Percentiles rank a stretch among this genome's conserved stretches.
Evolutionary conservation across 805 yeast species (phyloP).

Genomic region (Candida corydali): DNA sequence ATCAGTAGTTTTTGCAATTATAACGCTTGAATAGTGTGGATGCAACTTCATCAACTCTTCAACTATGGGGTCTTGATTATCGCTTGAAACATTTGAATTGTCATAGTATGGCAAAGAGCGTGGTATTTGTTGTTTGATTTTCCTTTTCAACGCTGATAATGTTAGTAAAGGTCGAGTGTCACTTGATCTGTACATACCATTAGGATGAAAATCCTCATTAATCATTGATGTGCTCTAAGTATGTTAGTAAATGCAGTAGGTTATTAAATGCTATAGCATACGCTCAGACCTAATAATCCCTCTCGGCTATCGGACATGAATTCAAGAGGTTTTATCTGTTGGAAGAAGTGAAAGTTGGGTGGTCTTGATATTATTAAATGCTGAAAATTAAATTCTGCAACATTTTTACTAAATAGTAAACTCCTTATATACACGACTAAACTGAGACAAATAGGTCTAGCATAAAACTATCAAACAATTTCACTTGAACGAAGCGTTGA

Average conservation of each 20-base stretch:
- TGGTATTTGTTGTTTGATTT: slow-evolving; percentile 13
- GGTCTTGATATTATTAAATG: too few relatives aligned
- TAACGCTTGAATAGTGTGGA: slow-evolving; percentile 17
- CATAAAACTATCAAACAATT: too few relatives aligned
- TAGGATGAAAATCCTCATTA: slow-evolving; percentile 13
- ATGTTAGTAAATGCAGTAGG: slow-evolving; percentile 1
- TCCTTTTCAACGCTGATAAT: slow-evolving; percentile 13
- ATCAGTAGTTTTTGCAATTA: slow-evolving; percentile 3
- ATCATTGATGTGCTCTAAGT: neutral
- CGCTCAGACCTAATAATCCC: too few relatives aligned
- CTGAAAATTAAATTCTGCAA: too few relatives aligned
- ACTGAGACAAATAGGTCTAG: too few relatives aligned
- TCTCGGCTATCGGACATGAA: too few relatives aligned
- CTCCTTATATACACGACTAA: too few relatives aligned
- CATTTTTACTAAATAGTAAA: too few relatives aligned
- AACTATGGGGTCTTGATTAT: slow-evolving; percentile 27
- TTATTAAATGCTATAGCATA: too few relatives aligned
- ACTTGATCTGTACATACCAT: slow-evolving; percentile 12
- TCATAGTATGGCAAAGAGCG: slow-evolving; percentile 14
- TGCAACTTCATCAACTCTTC: slow-evolving; percentile 28
- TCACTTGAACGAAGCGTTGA: too few relatives aligned
- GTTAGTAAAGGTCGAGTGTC: slow-evolving; percentile 10
- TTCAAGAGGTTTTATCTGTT: too few relatives aligned
- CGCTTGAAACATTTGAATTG: slow-evolving; percentile 5
- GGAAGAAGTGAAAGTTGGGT: too few relatives aligned